A percentile compares a stretch with the other conserved stretches of the same genome.
These are phyloP conservation scores for Colletotrichum sp. DNA, from an alignment of 2,329 filamentous ascomycete genomes.

Conservation along the genomic window DNA sequence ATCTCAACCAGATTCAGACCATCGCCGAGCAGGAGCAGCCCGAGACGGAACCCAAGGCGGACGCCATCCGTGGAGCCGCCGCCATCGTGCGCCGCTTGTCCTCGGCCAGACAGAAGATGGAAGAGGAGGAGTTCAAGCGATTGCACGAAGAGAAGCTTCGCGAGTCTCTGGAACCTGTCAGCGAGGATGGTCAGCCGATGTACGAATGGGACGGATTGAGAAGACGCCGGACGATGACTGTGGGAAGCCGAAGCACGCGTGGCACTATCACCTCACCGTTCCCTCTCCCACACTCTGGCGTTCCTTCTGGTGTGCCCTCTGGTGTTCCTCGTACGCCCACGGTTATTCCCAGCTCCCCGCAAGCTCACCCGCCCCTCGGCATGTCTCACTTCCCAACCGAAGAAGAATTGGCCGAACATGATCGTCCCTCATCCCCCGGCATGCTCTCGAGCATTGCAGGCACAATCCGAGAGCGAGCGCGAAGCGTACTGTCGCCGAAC, in stretches of 20 bases:
- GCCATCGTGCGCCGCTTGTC: conserved; percentile 88
- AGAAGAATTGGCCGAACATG: conserved; percentile 61
- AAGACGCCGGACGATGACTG: conserved; percentile 65
- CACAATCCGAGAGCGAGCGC: conserved; percentile 54
- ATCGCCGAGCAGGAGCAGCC: conserved; percentile 95
- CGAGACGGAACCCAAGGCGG: conserved; percentile 95
- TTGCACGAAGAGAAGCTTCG: conserved; percentile 78
- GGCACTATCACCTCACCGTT: conserved; percentile 12
- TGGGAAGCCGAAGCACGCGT: conserved; percentile 35
- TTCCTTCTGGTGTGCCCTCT: conserved; percentile 24
- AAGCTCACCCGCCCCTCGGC: conserved; percentile 75
- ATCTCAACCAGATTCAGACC: conserved; percentile 92
- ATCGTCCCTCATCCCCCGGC: conserved; percentile 50
- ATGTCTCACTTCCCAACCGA: conserved; percentile 83
- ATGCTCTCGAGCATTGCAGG: conserved; percentile 62
- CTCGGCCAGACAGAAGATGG: conserved; percentile 73
- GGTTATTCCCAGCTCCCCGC: conserved; percentile 8
- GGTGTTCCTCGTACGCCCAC: conserved; percentile 28
- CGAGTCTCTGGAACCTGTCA: conserved; percentile 74
- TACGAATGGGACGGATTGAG: conserved; percentile 94
- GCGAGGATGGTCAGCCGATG: conserved; percentile 70
- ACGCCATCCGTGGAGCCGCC: conserved; percentile 90
- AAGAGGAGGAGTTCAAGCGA: conserved; percentile 78
- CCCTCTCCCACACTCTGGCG: not conserved
- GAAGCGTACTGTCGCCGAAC: conserved; percentile 41